phyloP scores from a whole-genome alignment of 495 filamentous ascomycete genomes.

The Talaromyces proteolyticus region DNA sequence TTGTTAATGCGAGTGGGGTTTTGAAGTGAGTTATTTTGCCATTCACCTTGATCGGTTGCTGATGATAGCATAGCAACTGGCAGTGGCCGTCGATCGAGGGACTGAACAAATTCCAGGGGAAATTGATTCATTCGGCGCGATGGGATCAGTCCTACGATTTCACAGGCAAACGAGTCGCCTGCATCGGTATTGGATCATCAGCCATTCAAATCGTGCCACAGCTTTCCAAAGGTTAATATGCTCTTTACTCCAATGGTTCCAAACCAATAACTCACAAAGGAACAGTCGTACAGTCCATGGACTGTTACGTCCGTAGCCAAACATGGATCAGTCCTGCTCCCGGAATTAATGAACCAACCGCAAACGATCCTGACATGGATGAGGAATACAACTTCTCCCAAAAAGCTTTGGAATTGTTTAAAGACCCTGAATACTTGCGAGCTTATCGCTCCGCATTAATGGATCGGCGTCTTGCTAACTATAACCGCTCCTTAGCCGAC shows the following conservation, averaged over 20 bases:
- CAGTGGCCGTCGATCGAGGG: slow-evolving; percentile 51
- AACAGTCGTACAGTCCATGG: background rate
- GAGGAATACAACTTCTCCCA: background rate
- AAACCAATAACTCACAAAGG: background rate
- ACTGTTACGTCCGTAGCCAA: background rate
- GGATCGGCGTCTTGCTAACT: background rate
- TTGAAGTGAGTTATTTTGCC: slow-evolving; percentile 16
- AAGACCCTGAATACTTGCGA: background rate
- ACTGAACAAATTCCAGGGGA: slow-evolving; percentile 45
- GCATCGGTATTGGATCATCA: slow-evolving; percentile 11
- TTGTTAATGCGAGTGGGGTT: slow-evolving; percentile 50
- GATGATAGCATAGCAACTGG: slow-evolving; percentile 32
- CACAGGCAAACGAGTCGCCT: slow-evolving; percentile 38
- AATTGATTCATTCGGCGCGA: slow-evolving; percentile 47
- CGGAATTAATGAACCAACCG: background rate
- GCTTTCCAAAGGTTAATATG: background rate
- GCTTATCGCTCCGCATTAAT: background rate
- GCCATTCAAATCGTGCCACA: background rate
- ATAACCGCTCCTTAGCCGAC: background rate
- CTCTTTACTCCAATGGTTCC: background rate
- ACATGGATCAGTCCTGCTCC: background rate
- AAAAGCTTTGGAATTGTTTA: too few species aligned
- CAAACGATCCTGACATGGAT: background rate
- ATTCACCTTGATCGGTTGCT: background rate
- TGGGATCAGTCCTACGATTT: slow-evolving; percentile 56